Evolutionary conservation across 2,329 filamentous ascomycete genomes (phyloP).

Genomic region (Thermothelomyces thermophilus): DNA sequence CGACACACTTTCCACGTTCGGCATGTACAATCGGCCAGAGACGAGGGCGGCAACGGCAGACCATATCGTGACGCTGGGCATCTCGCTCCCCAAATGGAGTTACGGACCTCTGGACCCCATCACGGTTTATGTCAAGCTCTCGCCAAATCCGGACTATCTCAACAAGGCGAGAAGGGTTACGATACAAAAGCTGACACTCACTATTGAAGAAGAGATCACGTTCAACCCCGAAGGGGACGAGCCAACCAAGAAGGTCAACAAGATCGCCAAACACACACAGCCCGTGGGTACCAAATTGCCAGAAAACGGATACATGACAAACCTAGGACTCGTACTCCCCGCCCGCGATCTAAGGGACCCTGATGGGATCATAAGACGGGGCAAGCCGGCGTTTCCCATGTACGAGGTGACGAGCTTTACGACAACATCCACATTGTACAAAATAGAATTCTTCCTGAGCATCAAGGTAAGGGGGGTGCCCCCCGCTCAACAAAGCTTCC

Average conservation of each 20-base stretch:
- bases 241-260: slow-evolving; percentile 82
- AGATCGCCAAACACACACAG: slow-evolving; percentile 76
- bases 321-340: slow-evolving; percentile 84
- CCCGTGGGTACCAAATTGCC: slow-evolving; percentile 77
- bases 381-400: slow-evolving; percentile 79
- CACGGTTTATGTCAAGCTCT: slow-evolving; percentile 89
- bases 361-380: slow-evolving; percentile 79
- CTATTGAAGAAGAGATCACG: slow-evolving; percentile 96
- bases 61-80: slow-evolving; percentile 84
- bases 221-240: slow-evolving; percentile 98
- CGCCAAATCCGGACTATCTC: slow-evolving; percentile 87
- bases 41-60: slow-evolving; percentile 79
- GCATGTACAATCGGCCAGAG: slow-evolving; percentile 98
- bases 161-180: slow-evolving; percentile 85
- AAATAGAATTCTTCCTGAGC: slow-evolving; percentile 93
- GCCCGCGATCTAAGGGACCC: slow-evolving; percentile 79
- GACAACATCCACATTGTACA: slow-evolving; percentile 88
- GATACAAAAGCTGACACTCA: slow-evolving; percentile 87
- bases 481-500: background rate
- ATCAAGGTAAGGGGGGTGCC: slow-evolving; percentile 80
- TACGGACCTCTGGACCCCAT: slow-evolving; percentile 94
- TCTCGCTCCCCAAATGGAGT: slow-evolving; percentile 90
- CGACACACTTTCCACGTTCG: slow-evolving; percentile 95
- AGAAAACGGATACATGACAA: slow-evolving; percentile 87
- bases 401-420: slow-evolving; percentile 89